A percentile compares a stretch with the other conserved stretches of the same genome.
These are phyloP conservation scores for Epichloe baconii DNA, from an alignment of 2,329 filamentous ascomycete species.

Conservation along the genomic window DNA sequence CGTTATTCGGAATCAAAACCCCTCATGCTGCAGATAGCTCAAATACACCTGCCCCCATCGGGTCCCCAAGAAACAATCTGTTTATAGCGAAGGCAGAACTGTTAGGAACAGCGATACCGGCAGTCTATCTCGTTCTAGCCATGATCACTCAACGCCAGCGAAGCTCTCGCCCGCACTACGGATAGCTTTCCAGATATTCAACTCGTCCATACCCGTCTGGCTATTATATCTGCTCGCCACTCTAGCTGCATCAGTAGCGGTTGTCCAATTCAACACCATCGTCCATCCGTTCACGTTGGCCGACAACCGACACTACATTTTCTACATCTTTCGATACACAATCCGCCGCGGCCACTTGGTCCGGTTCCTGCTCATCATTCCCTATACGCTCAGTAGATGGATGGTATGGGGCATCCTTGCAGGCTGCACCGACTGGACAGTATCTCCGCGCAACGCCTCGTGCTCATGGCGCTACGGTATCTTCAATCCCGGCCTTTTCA, in stretches of 20 bases:
- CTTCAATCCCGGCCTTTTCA: constrained; percentile 9
- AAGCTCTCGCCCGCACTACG: constrained; percentile 8
- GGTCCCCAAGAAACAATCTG: background rate
- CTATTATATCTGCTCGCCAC: constrained; percentile 22
- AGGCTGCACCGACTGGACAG: constrained; percentile 20
- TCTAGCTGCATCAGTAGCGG: constrained; percentile 23
- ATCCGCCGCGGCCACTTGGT: constrained; percentile 52
- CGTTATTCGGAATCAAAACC: background rate
- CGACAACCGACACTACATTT: constrained; percentile 94
- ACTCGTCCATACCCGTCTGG: constrained; percentile 21
- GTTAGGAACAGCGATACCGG: background rate
- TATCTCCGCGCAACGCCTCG: constrained; percentile 1
- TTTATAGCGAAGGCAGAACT: background rate
- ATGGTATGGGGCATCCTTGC: constrained; percentile 51
- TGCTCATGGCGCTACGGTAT: background rate
- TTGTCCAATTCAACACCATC: constrained; percentile 76
- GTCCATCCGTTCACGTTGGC: constrained; percentile 92
- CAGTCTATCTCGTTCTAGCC: background rate
- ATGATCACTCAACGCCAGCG: background rate
- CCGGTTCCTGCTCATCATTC: constrained; percentile 52
- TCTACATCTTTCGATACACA: constrained; percentile 83
- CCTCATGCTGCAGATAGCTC: background rate
- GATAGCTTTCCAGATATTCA: constrained; percentile 12
- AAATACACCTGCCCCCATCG: background rate
- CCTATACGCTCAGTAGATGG: constrained; percentile 62